A percentile compares a stretch with the other conserved stretches of the same genome.
These are phyloP conservation scores for Aspergillus kassunensis DNA, from an alignment of 495 filamentous ascomycete genomes.

Conservation along the genomic window DNA sequence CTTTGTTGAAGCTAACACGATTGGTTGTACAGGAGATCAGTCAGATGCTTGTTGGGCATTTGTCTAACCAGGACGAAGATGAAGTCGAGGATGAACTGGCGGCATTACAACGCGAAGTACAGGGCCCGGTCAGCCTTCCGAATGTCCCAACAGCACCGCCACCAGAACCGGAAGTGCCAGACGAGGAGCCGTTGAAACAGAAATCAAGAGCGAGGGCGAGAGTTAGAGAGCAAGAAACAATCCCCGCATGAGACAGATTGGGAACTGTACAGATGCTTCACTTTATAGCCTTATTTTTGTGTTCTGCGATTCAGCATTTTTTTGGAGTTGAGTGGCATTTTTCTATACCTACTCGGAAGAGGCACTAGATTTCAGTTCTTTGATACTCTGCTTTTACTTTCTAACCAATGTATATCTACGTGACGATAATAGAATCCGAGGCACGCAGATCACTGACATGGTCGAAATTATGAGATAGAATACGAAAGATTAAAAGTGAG, in stretches of 20 bases:
- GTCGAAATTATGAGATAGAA: too few relatives aligned
- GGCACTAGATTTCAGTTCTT: slow-evolving; percentile 6
- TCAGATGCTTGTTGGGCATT: slow-evolving; percentile 79
- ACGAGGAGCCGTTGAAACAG: slow-evolving; percentile 26
- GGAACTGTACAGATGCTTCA: neutral
- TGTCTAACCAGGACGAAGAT: slow-evolving; percentile 92
- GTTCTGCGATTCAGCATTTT: slow-evolving; percentile 9
- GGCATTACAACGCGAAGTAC: slow-evolving; percentile 66
- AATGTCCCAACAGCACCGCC: slow-evolving; percentile 50
- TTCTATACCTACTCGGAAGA: neutral
- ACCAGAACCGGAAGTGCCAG: slow-evolving; percentile 19
- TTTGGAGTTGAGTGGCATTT: slow-evolving; percentile 23
- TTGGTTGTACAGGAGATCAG: slow-evolving; percentile 65
- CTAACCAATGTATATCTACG: neutral
- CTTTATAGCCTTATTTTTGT: neutral
- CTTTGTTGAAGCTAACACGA: slow-evolving; percentile 6
- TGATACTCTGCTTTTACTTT: slow-evolving; percentile 2
- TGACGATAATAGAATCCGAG: too few relatives aligned
- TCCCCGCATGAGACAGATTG: slow-evolving; percentile 16
- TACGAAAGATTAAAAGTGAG: too few relatives aligned
- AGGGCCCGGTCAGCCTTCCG: slow-evolving; percentile 48
- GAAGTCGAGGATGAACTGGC: slow-evolving; percentile 96
- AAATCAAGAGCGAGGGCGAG: slow-evolving; percentile 33
- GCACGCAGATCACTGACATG: too few relatives aligned
- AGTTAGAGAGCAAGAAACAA: slow-evolving; percentile 29